phyloP scores from a whole-genome alignment of 1,139 yeast species.

The Diutina siamensis region DNA sequence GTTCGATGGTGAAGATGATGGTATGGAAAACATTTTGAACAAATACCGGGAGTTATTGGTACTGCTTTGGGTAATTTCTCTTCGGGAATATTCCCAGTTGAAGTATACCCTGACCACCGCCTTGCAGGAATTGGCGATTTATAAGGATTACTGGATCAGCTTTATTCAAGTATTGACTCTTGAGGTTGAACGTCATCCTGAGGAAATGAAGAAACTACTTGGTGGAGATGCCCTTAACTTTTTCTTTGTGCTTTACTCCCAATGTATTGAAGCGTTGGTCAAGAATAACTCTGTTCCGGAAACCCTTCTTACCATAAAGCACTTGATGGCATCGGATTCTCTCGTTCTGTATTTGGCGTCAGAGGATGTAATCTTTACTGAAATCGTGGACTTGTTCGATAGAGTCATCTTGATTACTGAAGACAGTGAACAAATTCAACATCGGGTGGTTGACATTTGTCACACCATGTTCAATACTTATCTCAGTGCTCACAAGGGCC shows the following conservation, averaged over 20 bases:
- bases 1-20: conserved; percentile 18
- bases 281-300: conserved; percentile 30
- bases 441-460: conserved; percentile 45
- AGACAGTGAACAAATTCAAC: conserved; percentile 39
- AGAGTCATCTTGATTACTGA: conserved; percentile 49
- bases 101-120: conserved; percentile 41
- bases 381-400: conserved; percentile 66
- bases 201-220: conserved; percentile 31
- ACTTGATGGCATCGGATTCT: conserved; percentile 45
- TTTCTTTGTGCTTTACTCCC: conserved; percentile 72
- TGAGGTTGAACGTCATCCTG: conserved; percentile 41
- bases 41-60: conserved; percentile 51
- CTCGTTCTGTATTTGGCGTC: conserved; percentile 52
- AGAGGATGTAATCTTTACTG: conserved; percentile 55
- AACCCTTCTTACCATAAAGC: conserved; percentile 42
- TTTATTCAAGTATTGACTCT: conserved; percentile 68
- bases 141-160: conserved; percentile 66
- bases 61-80: conserved; percentile 68
- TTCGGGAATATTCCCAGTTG: conserved; percentile 63
- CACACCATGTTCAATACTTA: conserved; percentile 32
- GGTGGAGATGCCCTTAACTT: conserved; percentile 62
- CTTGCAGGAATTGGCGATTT: conserved; percentile 41
- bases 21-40: conserved; percentile 32
- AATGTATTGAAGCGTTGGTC: conserved; percentile 67
- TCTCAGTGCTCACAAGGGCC: conserved; percentile 12